These are phyloP conservation scores for Aspergillus jensenii DNA, from an alignment of 2,329 filamentous ascomycete genomes.

Conservation along the genomic window DNA sequence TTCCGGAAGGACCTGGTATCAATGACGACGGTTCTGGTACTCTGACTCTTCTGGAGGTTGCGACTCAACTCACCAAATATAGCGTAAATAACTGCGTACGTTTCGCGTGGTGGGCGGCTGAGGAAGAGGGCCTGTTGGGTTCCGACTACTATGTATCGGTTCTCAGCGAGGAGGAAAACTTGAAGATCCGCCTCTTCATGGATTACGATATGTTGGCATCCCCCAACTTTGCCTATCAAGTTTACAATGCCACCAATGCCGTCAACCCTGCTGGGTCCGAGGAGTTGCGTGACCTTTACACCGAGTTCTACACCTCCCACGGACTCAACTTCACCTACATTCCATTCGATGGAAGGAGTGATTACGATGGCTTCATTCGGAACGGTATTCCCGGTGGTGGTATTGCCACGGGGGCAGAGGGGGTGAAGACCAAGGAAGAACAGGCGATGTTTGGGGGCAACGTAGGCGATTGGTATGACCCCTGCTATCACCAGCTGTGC, in stretches of 20 bases:
- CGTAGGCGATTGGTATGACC: slow-evolving; percentile 57
- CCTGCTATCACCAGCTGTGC: slow-evolving; percentile 55
- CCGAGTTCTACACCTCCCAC: slow-evolving; percentile 63
- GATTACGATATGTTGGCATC: slow-evolving; percentile 70
- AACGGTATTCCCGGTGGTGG: slow-evolving; percentile 72
- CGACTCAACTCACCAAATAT: slow-evolving; percentile 66
- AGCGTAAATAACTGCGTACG: slow-evolving; percentile 68
- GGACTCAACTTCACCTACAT: slow-evolving; percentile 69
- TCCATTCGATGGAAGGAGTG: slow-evolving; percentile 74
- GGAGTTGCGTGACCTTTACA: slow-evolving; percentile 66
- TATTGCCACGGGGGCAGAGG: slow-evolving; percentile 75
- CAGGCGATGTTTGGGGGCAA: slow-evolving; percentile 66
- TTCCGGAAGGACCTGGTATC: slow-evolving; percentile 65
- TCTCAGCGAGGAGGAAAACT: slow-evolving; percentile 48
- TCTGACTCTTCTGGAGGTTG: slow-evolving; percentile 59
- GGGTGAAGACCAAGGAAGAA: slow-evolving; percentile 69
- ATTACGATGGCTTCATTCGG: slow-evolving; percentile 75
- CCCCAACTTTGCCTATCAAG: slow-evolving; percentile 57
- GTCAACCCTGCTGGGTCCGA: slow-evolving; percentile 63
- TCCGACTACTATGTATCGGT: slow-evolving; percentile 56
- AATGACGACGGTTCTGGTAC: slow-evolving; percentile 75
- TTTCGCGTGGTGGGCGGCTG: slow-evolving; percentile 65
- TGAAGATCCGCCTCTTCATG: slow-evolving; percentile 65
- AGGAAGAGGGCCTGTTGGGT: slow-evolving; percentile 63
- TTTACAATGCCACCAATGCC: slow-evolving; percentile 57